Base-by-base conservation (phyloP, 2,329 filamentous ascomycete species). In the Colletotrichum plurivorum region DNA sequence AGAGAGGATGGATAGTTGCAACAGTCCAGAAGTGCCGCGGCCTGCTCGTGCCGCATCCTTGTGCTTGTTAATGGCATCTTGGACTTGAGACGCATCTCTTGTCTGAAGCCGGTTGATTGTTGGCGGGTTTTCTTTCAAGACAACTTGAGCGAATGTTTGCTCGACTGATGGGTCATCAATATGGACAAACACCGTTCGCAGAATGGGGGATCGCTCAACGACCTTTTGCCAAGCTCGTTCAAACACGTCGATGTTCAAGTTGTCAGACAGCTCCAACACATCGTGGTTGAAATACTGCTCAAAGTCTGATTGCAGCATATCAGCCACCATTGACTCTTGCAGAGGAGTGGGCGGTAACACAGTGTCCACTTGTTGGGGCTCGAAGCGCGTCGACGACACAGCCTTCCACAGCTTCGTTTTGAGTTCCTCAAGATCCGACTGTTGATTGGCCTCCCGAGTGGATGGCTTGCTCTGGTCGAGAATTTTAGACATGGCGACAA, bases 241-340 rank as follows among this genome's bases (percentile, higher is more conserved):
- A 1, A 97, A 83, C 53, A 74, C 84, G 0, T 80, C 71, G 0
- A 90, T 45, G 73, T 97, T 85, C 1, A 90, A 83, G 0, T 80
- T 77, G 0, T 82, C 71, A 0, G 80, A 75, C 2, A 98, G 72
- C 71, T 90, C 86, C 22, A 97, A 82, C 2, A 95, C 80, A 73
- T 97, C 93, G 66, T 96, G 91, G 71, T 97, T 97, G 82, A 94
- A 97, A 76, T 98, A 98, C 71, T 90, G 87, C 12, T 84, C 82
- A 73, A 92, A 95, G 3, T 88, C 84, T 0, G 94, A 96, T 16
- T 89, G 84, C 0, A 94, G 72, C 93, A 97, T 97, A 69, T 94
- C 92, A 0, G 91, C 90, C 3, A 97, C 82, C 90, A 98, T 94
- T 1, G 92, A 91, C 77, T 98, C 94, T 79, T 98, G 95, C 5